Evolutionary conservation across 768 basidiomycete genomes (phyloP).

Genomic region (Daedalea quercina): DNA sequence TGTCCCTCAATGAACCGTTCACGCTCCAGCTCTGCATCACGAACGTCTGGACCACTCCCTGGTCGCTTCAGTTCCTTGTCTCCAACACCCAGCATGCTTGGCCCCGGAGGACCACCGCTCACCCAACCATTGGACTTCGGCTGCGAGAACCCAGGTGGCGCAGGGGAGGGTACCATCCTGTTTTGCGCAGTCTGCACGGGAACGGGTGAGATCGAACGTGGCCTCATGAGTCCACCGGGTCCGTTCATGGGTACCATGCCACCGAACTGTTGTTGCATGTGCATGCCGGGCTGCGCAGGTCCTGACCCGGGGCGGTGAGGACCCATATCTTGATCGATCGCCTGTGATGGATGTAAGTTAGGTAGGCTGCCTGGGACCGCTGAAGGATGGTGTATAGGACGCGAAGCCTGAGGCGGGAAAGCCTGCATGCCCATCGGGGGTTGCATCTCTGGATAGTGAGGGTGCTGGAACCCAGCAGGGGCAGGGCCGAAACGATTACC

Average conservation of each 20-base stretch:
- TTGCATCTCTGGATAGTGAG: conserved; percentile 5
- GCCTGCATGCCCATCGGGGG: conserved; percentile 11
- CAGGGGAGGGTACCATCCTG: conserved; percentile 7
- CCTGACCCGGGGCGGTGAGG: conserved; percentile 14
- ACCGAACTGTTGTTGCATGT: conserved; percentile 11
- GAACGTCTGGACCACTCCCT: conserved; percentile 11
- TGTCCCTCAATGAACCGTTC: conserved; percentile 5
- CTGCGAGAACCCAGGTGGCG: conserved; percentile 9
- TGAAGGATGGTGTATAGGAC: conserved; percentile 18
- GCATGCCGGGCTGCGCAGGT: conserved; percentile 1
- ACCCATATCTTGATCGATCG: conserved; percentile 19
- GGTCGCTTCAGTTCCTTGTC: conserved; percentile 11
- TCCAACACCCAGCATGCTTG: conserved; percentile 5
- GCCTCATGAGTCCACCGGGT: conserved; percentile 12
- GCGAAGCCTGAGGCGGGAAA: conserved; percentile 12
- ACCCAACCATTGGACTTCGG: conserved; percentile 16
- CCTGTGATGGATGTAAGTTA: conserved; percentile 12
- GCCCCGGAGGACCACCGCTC: conserved; percentile 4
- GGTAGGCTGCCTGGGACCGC: conserved; percentile 17
- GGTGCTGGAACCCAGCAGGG: conserved; percentile 5
- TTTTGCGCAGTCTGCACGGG: conserved; percentile 11
- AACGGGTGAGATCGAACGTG: conserved; percentile 23
- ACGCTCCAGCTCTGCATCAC: conserved; percentile 18
- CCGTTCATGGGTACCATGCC: conserved; percentile 4
- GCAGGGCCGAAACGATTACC: conserved; percentile 13